Conservation (phyloP, 345 rosid species). For the Citrus australasica region DNA sequence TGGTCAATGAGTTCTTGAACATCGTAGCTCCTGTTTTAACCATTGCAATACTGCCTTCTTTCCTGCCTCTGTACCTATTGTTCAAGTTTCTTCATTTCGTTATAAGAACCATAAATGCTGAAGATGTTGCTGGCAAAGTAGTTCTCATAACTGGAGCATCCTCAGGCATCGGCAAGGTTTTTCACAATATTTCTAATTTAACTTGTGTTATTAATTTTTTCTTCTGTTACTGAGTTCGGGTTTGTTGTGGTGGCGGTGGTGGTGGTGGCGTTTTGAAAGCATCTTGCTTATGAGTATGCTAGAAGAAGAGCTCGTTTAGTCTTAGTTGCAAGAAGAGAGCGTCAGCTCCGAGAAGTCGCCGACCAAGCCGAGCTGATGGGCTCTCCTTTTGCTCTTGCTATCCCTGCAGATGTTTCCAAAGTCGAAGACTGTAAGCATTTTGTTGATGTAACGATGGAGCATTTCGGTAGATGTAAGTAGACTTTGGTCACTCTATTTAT, state of each 20-base stretch:
- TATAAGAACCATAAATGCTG: conserved; percentile 23
- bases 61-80: conserved; percentile 41
- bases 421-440: conserved; percentile 44
- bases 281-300: conserved; percentile 59
- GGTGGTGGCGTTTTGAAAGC: conserved; percentile 19
- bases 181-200: neutral
- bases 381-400: conserved; percentile 40
- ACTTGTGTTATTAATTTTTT: neutral
- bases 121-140: conserved; percentile 62
- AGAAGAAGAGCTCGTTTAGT: conserved; percentile 58
- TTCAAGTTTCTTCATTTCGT: conserved; percentile 27
- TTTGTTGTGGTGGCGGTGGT: neutral
- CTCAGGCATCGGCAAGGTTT: conserved; percentile 69
- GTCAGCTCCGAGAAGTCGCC: conserved; percentile 42
- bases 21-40: conserved; percentile 21
- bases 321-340: conserved; percentile 45
- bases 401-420: conserved; percentile 57
- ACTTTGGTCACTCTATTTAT: neutral
- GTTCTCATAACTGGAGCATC: conserved; percentile 64
- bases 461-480: conserved; percentile 48
- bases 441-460: conserved; percentile 34
- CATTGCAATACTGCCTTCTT: conserved; percentile 24
- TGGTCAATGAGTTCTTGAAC: conserved; percentile 32
- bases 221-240: neutral
- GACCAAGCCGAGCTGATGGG: conserved; percentile 33